Conservation (phyloP, 371 early-diverging fungal species). For the Saksenaea oblongispora region DNA sequence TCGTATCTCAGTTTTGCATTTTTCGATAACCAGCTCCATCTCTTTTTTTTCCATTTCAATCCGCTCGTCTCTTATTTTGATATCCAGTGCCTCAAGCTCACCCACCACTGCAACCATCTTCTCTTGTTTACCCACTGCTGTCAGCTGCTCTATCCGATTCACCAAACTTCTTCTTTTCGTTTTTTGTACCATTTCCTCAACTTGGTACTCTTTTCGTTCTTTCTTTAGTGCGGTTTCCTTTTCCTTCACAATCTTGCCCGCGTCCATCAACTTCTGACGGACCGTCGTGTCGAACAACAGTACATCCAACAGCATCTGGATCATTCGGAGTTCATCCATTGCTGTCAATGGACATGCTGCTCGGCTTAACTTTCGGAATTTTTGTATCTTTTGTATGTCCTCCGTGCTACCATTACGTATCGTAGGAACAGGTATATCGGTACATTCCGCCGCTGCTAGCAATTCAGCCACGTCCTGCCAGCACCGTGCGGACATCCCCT, state of each 20-base stretch:
- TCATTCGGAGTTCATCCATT: constrained; percentile 22
- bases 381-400: not conserved
- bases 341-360: constrained; percentile 2
- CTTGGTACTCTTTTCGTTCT: constrained; percentile 10
- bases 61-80: constrained; percentile 20
- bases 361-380: constrained; percentile 13
- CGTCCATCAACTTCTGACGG: constrained; percentile 14
- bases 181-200: constrained; percentile 20
- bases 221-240: constrained; percentile 18
- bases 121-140: constrained; percentile 12
- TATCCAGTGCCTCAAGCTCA: constrained; percentile 27
- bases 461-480: constrained; percentile 37
- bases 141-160: constrained; percentile 16
- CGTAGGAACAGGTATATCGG: constrained; percentile 24
- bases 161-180: constrained; percentile 9
- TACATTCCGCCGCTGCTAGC: constrained; percentile 15
- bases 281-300: constrained; percentile 18
- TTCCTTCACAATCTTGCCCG: constrained; percentile 13
- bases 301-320: constrained; percentile 24
- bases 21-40: not conserved
- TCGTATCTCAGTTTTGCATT: constrained; percentile 19
- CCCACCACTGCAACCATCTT: constrained; percentile 8
- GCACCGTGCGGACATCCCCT: constrained; percentile 29
- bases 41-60: constrained; percentile 13
- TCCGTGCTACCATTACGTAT: not conserved